phyloP scores from a whole-genome alignment of 2,329 filamentous ascomycete genomes.

The Fusarium clavum region DNA sequence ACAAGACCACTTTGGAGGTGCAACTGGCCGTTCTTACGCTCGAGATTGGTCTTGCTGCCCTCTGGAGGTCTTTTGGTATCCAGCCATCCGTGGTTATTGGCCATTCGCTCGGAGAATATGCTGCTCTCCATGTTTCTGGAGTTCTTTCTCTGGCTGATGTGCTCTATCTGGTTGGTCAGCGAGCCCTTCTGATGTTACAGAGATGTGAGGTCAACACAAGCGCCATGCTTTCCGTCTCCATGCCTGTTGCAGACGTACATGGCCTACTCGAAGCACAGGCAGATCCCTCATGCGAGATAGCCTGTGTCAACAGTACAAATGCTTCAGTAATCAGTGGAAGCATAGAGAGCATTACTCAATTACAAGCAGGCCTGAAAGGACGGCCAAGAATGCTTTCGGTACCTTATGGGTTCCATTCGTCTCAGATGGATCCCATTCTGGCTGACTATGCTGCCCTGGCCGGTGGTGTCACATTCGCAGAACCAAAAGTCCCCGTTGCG shows the following conservation, averaged over 20 bases:
- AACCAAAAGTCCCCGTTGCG: conserved; percentile 3
- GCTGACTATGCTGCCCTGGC: conserved; percentile 56
- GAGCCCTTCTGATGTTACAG: not conserved
- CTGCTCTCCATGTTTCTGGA: conserved; percentile 68
- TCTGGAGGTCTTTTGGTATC: conserved; percentile 55
- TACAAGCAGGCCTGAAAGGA: not conserved
- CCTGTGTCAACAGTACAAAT: not conserved
- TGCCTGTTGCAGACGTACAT: not conserved
- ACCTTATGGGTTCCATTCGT: conserved; percentile 52
- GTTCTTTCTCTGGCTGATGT: conserved; percentile 71
- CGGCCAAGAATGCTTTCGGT: conserved; percentile 44
- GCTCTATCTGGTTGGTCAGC: conserved; percentile 69
- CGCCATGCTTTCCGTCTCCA: not conserved
- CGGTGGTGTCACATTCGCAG: not conserved
- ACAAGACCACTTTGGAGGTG: conserved; percentile 27
- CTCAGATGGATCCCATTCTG: conserved; percentile 55
- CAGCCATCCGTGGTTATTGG: conserved; percentile 58
- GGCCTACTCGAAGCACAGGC: not conserved
- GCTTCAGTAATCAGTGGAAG: conserved; percentile 14
- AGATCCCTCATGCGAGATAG: not conserved
- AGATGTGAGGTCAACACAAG: conserved; percentile 21
- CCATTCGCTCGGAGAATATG: conserved; percentile 54
- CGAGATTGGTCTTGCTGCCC: conserved; percentile 55
- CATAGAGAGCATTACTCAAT: conserved; percentile 3
- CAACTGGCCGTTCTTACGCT: conserved; percentile 54